phyloP scores from a whole-genome alignment of 371 early-diverging fungal species.

The Mortierella sp. region DNA sequence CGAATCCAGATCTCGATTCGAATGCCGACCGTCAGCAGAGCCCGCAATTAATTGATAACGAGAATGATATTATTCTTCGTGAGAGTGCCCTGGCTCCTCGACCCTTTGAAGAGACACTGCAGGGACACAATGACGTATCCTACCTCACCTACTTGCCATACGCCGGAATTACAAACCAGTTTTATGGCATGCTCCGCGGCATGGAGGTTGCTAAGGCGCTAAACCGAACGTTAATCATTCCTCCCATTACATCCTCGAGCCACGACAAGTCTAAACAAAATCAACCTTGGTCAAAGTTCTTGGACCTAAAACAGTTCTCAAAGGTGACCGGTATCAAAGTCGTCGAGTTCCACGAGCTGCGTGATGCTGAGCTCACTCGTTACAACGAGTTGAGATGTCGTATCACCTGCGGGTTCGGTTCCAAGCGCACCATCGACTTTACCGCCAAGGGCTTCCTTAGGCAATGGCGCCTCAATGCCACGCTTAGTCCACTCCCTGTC shows the following conservation, averaged over 20 bases:
- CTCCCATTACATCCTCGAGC: slow-evolving; percentile 40
- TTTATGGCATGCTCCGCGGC: slow-evolving; percentile 43
- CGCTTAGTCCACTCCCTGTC: not conserved
- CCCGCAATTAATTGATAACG: slow-evolving; percentile 5
- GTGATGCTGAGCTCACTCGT: slow-evolving; percentile 8
- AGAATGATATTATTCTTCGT: not conserved
- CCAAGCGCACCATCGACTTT: slow-evolving; percentile 36
- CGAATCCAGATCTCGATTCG: slow-evolving; percentile 4
- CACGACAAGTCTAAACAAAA: slow-evolving; percentile 39
- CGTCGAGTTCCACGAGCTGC: slow-evolving; percentile 34
- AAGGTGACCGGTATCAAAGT: slow-evolving; percentile 23
- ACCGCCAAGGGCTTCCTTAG: slow-evolving; percentile 47
- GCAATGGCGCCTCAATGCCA: slow-evolving; percentile 44
- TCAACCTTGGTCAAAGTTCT: slow-evolving; percentile 46
- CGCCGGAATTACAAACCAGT: slow-evolving; percentile 48
- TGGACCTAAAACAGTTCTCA: slow-evolving; percentile 34
- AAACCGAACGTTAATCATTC: slow-evolving; percentile 39
- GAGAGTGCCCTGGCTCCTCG: slow-evolving; percentile 8
- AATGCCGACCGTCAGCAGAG: slow-evolving; percentile 2
- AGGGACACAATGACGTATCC: not conserved
- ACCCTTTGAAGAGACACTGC: slow-evolving; percentile 22
- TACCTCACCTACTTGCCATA: slow-evolving; percentile 44
- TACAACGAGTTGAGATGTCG: slow-evolving; percentile 24
- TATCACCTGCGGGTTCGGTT: slow-evolving; percentile 50
- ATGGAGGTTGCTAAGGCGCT: slow-evolving; percentile 35